Evolutionary conservation across 106 monocot species (phyloP).

Genomic region (Amphibolis antarctica): DNA sequence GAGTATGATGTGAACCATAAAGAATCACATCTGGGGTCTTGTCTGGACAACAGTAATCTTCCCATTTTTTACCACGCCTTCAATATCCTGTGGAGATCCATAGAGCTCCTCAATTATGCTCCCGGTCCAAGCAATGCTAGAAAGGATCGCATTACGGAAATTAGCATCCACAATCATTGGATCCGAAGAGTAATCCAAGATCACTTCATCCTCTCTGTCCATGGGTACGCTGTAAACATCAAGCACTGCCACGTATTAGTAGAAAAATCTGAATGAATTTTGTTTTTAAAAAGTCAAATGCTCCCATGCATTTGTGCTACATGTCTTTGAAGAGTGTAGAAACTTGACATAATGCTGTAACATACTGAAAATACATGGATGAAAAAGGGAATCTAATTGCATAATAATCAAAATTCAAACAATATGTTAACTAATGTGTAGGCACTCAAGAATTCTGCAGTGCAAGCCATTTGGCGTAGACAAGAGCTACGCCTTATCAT

Average conservation of each 20-base stretch:
- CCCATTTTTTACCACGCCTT: slow-evolving; percentile 86
- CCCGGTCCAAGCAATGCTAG: slow-evolving; percentile 59
- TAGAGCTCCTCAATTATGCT: slow-evolving; percentile 64
- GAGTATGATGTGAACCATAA: background rate
- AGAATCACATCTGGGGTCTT: slow-evolving; percentile 83
- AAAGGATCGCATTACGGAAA: slow-evolving; percentile 52
- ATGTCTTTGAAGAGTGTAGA: no score
- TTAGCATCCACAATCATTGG: slow-evolving; percentile 46
- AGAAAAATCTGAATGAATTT: background rate
- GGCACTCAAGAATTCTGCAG: background rate
- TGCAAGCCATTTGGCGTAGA: background rate
- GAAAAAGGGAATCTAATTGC: no score
- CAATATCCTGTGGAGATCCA: slow-evolving; percentile 85
- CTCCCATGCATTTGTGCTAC: no score
- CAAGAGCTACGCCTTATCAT: background rate
- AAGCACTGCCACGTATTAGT: background rate
- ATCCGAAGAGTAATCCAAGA: slow-evolving; percentile 75
- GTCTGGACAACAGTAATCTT: slow-evolving; percentile 93
- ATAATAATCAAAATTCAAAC: no score
- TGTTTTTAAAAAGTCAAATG: background rate
- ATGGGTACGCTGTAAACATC: slow-evolving; percentile 63
- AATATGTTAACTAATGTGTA: no score
- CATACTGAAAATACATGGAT: no score
- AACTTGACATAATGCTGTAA: no score
- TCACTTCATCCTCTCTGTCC: slow-evolving; percentile 76